Evolutionary conservation across 1,139 yeast species (phyloP).

Genomic region (Yamadazyma atlantica): DNA sequence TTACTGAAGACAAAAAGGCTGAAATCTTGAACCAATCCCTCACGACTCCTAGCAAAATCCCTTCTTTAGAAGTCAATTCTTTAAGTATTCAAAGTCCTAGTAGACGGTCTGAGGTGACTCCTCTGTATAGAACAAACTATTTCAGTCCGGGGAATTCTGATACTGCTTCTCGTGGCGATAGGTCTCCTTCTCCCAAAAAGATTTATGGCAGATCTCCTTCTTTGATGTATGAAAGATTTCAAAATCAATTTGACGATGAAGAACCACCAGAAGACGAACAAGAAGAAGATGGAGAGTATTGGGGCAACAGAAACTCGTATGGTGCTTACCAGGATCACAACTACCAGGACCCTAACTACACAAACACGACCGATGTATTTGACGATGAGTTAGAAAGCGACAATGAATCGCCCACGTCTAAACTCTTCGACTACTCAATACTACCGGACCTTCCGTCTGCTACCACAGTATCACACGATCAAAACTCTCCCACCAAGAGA

Average conservation of each 20-base stretch:
- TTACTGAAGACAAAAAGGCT: conserved; percentile 7
- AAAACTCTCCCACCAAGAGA: conserved; percentile 19
- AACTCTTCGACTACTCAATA: conserved; percentile 38
- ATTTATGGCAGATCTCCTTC: conserved; percentile 18
- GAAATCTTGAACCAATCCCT: conserved; percentile 15
- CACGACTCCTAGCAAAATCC: conserved; percentile 22
- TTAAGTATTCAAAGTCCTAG: background rate
- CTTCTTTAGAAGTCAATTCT: conserved; percentile 11
- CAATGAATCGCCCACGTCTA: conserved; percentile 28
- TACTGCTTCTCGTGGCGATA: conserved; percentile 13
- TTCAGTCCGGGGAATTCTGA: background rate
- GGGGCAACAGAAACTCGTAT: background rate
- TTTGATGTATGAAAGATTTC: conserved; percentile 11
- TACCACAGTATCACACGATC: conserved; percentile 10
- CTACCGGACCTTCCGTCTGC: conserved; percentile 38
- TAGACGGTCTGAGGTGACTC: background rate
- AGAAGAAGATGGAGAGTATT: background rate
- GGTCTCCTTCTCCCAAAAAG: conserved; percentile 36
- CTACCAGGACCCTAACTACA: background rate
- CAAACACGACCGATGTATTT: conserved; percentile 10
- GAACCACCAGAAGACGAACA: conserved; percentile 1
- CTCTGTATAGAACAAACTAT: background rate
- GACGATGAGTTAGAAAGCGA: conserved; percentile 11
- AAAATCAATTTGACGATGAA: conserved; percentile 3
- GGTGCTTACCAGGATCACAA: too few relatives aligned